Base-by-base conservation (phyloP, 129 eudicot species). In the carrot (Daucus carota) region DNA sequence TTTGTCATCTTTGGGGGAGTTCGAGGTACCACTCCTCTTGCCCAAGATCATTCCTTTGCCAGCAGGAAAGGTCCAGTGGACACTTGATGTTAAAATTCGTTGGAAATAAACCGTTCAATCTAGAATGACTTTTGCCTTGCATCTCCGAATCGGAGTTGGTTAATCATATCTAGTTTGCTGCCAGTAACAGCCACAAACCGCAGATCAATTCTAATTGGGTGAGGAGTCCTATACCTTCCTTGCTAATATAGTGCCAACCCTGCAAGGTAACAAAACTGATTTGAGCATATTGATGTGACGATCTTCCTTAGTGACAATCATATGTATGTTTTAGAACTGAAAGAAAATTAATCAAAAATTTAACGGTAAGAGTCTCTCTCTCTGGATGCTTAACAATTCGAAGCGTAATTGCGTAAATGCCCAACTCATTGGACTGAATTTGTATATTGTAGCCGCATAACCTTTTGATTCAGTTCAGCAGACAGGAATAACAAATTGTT, bases 11-110 rank as follows among this genome's bases (percentile, higher is more conserved):
- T 72, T 88, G 78, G 97, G 97, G 31, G 92, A 88, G 87, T 85
- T 83, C 77, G 89, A 84, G 59, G 90, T 89, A 57, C 86, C 86
- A 18, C 92, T 91, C 52, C 86, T 85, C 46, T 63, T 91, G 62
- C 97, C 97, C 14, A 91, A 81, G 75, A 78, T 96, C 33, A 80
- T 92, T 79, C 87, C 96, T 82, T 80, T 87, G 81, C 97, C 92
- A 43, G 92, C 83, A 77, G 97, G 97, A 33, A 83, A 78, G 52
- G 72, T 81, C 70, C 86, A 89, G 52, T 89, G 92, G 96, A 82
- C 81, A 65, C 96, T 92, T 3, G 78, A 81, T 38, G 86, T 89
- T 75, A 87, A 92, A 85, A 87, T 92, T 77, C 87, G 96, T 68
- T 86, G 82, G 71, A 86, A 86, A 74, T 86, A 81, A 57, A 57